phyloP scores from a whole-genome alignment of 1,284 basidiomycete genomes.

The Cryptococcus amylolentus region DNA sequence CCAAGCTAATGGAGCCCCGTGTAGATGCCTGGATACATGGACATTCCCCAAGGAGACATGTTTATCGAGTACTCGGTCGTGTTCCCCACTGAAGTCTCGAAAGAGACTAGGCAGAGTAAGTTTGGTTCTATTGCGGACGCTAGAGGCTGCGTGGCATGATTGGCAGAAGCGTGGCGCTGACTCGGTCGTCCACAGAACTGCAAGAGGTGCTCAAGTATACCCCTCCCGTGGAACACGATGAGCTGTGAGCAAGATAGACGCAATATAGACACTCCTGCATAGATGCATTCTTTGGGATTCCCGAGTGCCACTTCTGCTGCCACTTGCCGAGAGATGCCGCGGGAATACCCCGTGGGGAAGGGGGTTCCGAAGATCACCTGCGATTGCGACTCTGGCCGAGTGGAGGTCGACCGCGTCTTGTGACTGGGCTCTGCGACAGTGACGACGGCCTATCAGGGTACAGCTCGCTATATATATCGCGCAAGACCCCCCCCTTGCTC shows the following conservation, averaged over 20 bases:
- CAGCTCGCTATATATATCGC: background rate
- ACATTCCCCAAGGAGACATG: slow-evolving; percentile 68
- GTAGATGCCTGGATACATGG: slow-evolving; percentile 69
- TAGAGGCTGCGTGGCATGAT: too few relatives aligned
- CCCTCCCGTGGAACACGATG: slow-evolving; percentile 11
- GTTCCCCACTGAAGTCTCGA: slow-evolving; percentile 66
- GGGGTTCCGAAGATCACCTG: background rate
- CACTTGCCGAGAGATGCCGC: background rate
- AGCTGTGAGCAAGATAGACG: slow-evolving; percentile 5
- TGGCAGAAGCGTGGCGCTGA: background rate
- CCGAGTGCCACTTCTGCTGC: background rate
- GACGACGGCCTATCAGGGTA: background rate
- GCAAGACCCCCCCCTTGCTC: background rate
- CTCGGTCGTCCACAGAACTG: slow-evolving; percentile 6
- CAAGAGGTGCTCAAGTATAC: slow-evolving; percentile 10
- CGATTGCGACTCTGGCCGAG: background rate
- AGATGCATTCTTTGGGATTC: too few relatives aligned
- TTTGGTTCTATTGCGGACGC: background rate
- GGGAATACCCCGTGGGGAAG: too few relatives aligned
- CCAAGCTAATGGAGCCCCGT: background rate
- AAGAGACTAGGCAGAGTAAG: slow-evolving; percentile 65
- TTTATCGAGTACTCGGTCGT: slow-evolving; percentile 89
- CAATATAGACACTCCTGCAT: background rate
- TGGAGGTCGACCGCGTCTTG: too few relatives aligned
- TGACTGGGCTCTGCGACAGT: too few relatives aligned